Conservation (phyloP, 2,329 filamentous ascomycete species). For the Colletotrichum shisoi region DNA sequence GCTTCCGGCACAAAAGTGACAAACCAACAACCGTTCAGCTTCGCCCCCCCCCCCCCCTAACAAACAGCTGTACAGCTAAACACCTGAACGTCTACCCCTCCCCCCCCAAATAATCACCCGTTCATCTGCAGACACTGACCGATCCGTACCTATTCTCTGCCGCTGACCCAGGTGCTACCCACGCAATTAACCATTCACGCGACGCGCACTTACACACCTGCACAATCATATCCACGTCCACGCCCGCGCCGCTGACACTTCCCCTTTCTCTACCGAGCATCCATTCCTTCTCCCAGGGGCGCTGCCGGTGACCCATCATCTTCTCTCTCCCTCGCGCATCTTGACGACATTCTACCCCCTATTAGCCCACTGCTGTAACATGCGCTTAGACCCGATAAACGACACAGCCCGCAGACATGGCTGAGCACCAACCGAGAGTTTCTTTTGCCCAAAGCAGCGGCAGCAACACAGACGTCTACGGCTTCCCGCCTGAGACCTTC, state of each 20-base stretch:
- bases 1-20: slow-evolving; percentile 14
- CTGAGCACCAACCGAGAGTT: slow-evolving; percentile 38
- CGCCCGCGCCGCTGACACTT: slow-evolving; percentile 2
- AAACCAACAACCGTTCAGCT: neutral
- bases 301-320: neutral
- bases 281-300: slow-evolving; percentile 5
- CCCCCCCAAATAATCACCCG: slow-evolving; percentile 4
- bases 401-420: slow-evolving; percentile 38
- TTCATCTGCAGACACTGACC: slow-evolving; percentile 4
- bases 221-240: neutral
- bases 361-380: slow-evolving; percentile 26
- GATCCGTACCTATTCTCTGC: neutral
- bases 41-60: slow-evolving; percentile 6
- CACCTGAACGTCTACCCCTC: no score
- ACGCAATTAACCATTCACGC: neutral
- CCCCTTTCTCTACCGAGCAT: neutral
- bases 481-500: slow-evolving; percentile 70
- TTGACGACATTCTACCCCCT: neutral
- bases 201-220: neutral
- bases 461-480: slow-evolving; percentile 53
- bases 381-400: slow-evolving; percentile 26
- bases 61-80: slow-evolving; percentile 1
- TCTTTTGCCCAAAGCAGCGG: slow-evolving; percentile 34
- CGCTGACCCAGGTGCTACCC: slow-evolving; percentile 18
- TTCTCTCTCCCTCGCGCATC: neutral